Conservation (phyloP, 495 filamentous ascomycete species). For the Parathielavia hyrcaniae region DNA sequence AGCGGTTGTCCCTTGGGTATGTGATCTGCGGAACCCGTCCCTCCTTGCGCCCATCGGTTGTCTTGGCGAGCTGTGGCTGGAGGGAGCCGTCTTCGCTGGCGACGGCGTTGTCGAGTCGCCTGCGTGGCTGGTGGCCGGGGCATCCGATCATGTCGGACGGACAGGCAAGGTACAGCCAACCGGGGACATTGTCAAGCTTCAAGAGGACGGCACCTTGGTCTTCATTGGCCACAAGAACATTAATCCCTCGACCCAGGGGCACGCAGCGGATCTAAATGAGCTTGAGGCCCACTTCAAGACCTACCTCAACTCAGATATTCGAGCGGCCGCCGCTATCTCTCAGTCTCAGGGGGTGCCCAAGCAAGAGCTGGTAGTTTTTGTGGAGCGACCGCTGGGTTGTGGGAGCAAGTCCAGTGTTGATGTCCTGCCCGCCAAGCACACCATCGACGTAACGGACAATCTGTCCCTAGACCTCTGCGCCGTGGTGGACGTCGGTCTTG, state of each 20-base stretch:
- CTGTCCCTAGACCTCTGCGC: not conserved
- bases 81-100: slow-evolving; percentile 55
- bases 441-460: not conserved
- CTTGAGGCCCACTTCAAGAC: slow-evolving; percentile 47
- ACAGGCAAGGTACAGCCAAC: slow-evolving; percentile 46
- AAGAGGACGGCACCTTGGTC: slow-evolving; percentile 44
- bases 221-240: slow-evolving; percentile 36
- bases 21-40: slow-evolving; percentile 21
- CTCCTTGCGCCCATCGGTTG: slow-evolving; percentile 57
- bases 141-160: not conserved
- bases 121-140: slow-evolving; percentile 14
- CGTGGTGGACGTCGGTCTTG: not conserved
- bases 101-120: slow-evolving; percentile 38
- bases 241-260: slow-evolving; percentile 27
- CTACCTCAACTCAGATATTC: slow-evolving; percentile 1
- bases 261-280: slow-evolving; percentile 36
- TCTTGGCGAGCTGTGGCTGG: slow-evolving; percentile 70
- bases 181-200: slow-evolving; percentile 51
- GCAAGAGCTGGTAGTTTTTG: slow-evolving; percentile 4
- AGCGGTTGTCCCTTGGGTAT: slow-evolving; percentile 23
- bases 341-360: not conserved
- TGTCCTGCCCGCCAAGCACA: not conserved
- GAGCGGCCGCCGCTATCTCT: not conserved
- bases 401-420: not conserved
- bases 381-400: not conserved